Evolutionary conservation across 768 basidiomycete genomes (phyloP).

Genomic region (Leccinum rimulosum): DNA sequence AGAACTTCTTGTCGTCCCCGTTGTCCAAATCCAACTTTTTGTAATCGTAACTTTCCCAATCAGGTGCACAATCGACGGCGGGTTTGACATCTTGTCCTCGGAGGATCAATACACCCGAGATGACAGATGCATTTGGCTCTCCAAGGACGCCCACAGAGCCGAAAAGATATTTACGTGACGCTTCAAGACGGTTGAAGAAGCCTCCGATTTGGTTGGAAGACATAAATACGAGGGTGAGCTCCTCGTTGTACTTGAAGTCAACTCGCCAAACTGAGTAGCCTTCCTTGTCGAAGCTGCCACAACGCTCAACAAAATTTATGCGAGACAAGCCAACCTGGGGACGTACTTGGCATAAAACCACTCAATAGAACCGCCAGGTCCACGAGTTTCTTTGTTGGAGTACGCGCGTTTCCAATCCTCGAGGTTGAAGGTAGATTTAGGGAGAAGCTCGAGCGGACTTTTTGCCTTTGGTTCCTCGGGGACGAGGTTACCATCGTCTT

Average conservation of each 20-base stretch:
- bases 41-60: slow-evolving; percentile 88
- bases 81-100: slow-evolving; percentile 75
- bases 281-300: slow-evolving; percentile 72
- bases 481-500: slow-evolving; percentile 73
- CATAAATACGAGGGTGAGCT: slow-evolving; percentile 92
- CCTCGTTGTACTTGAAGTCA: slow-evolving; percentile 96
- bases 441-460: slow-evolving; percentile 92
- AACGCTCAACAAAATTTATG: slow-evolving; percentile 3
- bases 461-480: slow-evolving; percentile 86
- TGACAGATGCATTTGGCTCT: slow-evolving; percentile 68
- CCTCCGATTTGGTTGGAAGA: slow-evolving; percentile 91
- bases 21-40: slow-evolving; percentile 73
- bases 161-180: slow-evolving; percentile 94
- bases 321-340: neutral
- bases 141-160: slow-evolving; percentile 93
- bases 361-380: slow-evolving; percentile 75
- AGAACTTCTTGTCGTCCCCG: slow-evolving; percentile 79
- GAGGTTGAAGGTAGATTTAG: slow-evolving; percentile 84
- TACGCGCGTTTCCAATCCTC: slow-evolving; percentile 98
- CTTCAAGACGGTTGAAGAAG: slow-evolving; percentile 98
- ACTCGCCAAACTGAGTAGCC: slow-evolving; percentile 91
- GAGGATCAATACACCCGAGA: slow-evolving; percentile 77
- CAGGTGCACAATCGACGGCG: slow-evolving; percentile 80
- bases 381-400: slow-evolving; percentile 97
- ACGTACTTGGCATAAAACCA: slow-evolving; percentile 96